Conservation (phyloP, 1,139 yeast species). For the Protomyces macrosporus region DNA sequence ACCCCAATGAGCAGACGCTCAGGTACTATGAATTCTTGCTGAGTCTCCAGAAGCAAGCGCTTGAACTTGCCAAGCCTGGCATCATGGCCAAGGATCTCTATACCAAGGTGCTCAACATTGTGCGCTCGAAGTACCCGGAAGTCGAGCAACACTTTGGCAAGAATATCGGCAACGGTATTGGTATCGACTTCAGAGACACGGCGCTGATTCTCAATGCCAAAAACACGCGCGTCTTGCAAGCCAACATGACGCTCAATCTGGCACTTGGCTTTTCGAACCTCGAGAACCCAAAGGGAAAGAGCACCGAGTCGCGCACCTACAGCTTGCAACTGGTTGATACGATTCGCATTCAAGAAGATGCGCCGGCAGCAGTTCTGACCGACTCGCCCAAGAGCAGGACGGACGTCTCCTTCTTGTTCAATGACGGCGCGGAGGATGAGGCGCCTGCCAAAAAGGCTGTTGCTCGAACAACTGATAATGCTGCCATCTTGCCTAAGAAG, state of each 20-base stretch:
- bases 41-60: slow-evolving; percentile 55
- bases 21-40: slow-evolving; percentile 71
- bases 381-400: slow-evolving; percentile 66
- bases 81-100: slow-evolving; percentile 61
- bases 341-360: slow-evolving; percentile 52
- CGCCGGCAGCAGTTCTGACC: slow-evolving; percentile 62
- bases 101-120: slow-evolving; percentile 54
- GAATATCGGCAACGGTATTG: slow-evolving; percentile 84
- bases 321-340: slow-evolving; percentile 81
- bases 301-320: slow-evolving; percentile 51
- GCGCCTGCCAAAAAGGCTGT: slow-evolving; percentile 35
- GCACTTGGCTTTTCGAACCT: slow-evolving; percentile 72
- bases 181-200: slow-evolving; percentile 85
- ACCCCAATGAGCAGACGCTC: slow-evolving; percentile 74
- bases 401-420: slow-evolving; percentile 79
- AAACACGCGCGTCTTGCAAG: slow-evolving; percentile 61
- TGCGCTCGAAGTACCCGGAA: slow-evolving; percentile 55
- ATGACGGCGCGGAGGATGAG: slow-evolving; percentile 45
- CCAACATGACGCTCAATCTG: slow-evolving; percentile 71
- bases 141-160: slow-evolving; percentile 63
- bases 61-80: slow-evolving; percentile 61
- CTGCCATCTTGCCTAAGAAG: slow-evolving; percentile 53
- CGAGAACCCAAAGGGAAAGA: slow-evolving; percentile 43
- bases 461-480: slow-evolving; percentile 40
- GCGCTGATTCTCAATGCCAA: slow-evolving; percentile 67